Percentiles rank a stretch among this genome's conserved stretches.
Evolutionary conservation across 306 rosid species (phyloP).

Genomic region (Vigna hirtella): DNA sequence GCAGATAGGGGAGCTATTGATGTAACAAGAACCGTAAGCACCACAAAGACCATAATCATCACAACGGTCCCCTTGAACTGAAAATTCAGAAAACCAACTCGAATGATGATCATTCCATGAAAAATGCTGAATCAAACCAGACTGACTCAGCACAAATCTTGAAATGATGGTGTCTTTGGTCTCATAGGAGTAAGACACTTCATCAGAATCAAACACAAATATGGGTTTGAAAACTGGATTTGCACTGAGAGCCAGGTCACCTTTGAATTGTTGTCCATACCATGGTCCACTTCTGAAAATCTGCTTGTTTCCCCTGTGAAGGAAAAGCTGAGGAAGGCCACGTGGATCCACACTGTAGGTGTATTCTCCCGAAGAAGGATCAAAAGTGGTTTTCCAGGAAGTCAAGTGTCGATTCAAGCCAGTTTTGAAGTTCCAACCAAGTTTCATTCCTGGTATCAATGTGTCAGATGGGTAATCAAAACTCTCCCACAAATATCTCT

Average conservation of each 20-base stretch:
- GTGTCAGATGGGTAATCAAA: conserved; percentile 63
- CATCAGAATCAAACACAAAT: conserved; percentile 48
- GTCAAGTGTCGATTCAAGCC: conserved; percentile 52
- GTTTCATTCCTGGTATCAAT: conserved; percentile 57
- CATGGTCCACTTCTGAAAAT: conserved; percentile 62
- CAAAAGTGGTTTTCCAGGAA: conserved; percentile 48
- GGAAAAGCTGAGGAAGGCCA: conserved; percentile 58
- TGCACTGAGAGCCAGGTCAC: conserved; percentile 25
- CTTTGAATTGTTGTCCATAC: conserved; percentile 52
- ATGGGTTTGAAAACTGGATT: conserved; percentile 53
- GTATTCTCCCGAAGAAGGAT: conserved; percentile 55
- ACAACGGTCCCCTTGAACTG: conserved; percentile 50
- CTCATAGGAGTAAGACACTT: conserved; percentile 56
- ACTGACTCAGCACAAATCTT: conserved; percentile 46
- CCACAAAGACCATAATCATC: conserved; percentile 60
- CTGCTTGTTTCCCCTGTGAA: conserved; percentile 42
- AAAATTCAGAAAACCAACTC: conserved; percentile 44
- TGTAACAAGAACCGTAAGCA: conserved; percentile 48
- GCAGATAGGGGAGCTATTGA: conserved; percentile 32
- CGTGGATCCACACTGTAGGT: conserved; percentile 50
- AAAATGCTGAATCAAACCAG: conserved; percentile 52
- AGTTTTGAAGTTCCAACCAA: conserved; percentile 59
- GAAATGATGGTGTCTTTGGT: conserved; percentile 38
- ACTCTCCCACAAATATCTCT: conserved; percentile 58
- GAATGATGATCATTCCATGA: conserved; percentile 47